phyloP scores from a whole-genome alignment of 805 yeast species.

The Wickerhamiella cacticola region DNA sequence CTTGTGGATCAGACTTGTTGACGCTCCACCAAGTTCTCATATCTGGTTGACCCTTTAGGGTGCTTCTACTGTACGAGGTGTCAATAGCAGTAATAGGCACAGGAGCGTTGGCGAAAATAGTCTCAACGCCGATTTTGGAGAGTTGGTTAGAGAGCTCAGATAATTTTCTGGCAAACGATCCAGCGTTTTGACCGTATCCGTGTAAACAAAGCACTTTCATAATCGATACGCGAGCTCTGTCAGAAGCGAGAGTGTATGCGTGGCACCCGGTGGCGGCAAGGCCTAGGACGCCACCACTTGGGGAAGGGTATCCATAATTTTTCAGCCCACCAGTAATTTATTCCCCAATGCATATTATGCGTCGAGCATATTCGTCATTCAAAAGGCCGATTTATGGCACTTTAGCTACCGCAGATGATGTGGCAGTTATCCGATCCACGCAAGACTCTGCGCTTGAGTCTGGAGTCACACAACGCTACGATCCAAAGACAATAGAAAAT shows the following conservation, averaged over 20 bases:
- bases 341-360: conserved; percentile 8
- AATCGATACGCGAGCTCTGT: too few relatives aligned
- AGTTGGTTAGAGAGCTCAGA: conserved; percentile 76
- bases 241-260: background rate
- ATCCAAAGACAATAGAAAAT: conserved; percentile 46
- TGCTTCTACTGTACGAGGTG: conserved; percentile 45
- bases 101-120: conserved; percentile 75
- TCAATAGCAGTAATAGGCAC: conserved; percentile 51
- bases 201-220: conserved; percentile 69
- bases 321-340: background rate
- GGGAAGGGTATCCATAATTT: background rate
- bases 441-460: background rate
- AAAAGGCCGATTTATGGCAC: conserved; percentile 5
- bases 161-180: conserved; percentile 75
- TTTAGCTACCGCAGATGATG: conserved; percentile 10
- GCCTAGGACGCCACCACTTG: background rate
- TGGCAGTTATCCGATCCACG: conserved; percentile 8
- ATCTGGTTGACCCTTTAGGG: conserved; percentile 25
- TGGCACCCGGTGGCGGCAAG: background rate
- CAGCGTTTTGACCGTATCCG: conserved; percentile 69
- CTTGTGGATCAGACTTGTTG: conserved; percentile 25
- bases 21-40: conserved; percentile 71
- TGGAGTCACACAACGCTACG: conserved; percentile 31
- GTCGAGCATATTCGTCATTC: conserved; percentile 6
- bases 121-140: conserved; percentile 50